These are phyloP conservation scores for Nepenthes alata DNA, from an alignment of 179 eudicot species.

Conservation along the genomic window DNA sequence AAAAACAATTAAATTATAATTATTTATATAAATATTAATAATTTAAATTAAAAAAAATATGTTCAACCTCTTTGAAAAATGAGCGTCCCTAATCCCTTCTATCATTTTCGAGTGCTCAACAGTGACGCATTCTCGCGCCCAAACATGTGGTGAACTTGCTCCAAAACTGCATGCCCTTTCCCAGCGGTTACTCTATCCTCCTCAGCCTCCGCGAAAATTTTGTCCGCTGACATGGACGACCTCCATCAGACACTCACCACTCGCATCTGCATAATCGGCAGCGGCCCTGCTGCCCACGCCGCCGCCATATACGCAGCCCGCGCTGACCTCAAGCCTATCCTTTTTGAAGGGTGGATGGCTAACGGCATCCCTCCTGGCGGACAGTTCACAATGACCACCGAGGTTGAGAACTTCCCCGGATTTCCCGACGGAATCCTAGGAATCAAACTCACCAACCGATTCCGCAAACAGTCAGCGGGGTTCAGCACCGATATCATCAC, in stretches of 20 bases:
- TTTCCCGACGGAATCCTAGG: constrained; percentile 71
- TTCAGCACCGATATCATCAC: constrained; percentile 61
- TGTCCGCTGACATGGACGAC: constrained; percentile 10
- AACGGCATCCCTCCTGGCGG: constrained; percentile 95
- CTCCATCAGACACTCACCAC: constrained; percentile 22
- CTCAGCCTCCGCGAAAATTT: constrained; percentile 2
- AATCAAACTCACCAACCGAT: constrained; percentile 44
- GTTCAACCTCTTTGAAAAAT: too few relatives aligned
- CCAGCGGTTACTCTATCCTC: constrained; percentile 5
- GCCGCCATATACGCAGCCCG: constrained; percentile 93
- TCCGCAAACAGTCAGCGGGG: constrained; percentile 40
- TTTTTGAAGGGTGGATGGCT: constrained; percentile 97
- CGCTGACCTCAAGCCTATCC: constrained; percentile 75
- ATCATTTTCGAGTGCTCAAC: too few relatives aligned
- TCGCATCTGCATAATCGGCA: constrained; percentile 76
- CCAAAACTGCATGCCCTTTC: not conserved
- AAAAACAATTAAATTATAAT: too few relatives aligned
- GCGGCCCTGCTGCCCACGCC: constrained; percentile 94
- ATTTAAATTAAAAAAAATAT: too few relatives aligned
- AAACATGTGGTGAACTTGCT: not conserved
- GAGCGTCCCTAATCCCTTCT: too few relatives aligned
- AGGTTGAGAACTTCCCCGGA: constrained; percentile 94
- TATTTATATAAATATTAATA: too few relatives aligned
- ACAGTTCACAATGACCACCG: constrained; percentile 90
- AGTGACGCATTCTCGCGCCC: not conserved